A percentile compares a stretch with the other conserved stretches of the same genome.
phyloP scores from a whole-genome alignment of 805 yeast species.

The Suhomyces tanzawaensis region DNA sequence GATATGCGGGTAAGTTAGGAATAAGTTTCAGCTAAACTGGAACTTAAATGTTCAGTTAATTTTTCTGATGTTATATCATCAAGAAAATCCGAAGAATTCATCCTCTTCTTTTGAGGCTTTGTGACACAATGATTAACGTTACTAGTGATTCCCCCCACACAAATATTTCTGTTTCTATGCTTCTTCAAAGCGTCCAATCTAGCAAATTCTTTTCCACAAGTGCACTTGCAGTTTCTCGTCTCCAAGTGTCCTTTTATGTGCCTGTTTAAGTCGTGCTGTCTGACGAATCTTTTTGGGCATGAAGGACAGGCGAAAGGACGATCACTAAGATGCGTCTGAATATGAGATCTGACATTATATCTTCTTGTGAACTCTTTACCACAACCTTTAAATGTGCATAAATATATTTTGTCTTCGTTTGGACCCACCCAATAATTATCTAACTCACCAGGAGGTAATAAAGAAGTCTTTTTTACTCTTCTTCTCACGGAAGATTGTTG shows the following conservation, averaged over 20 bases:
- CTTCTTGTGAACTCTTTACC: slow-evolving; percentile 82
- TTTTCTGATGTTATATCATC: slow-evolving; percentile 5
- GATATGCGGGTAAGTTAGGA: background rate
- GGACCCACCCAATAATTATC: slow-evolving; percentile 84
- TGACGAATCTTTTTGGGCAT: slow-evolving; percentile 84
- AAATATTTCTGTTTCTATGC: slow-evolving; percentile 76
- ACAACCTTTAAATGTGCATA: slow-evolving; percentile 76
- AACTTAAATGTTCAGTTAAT: slow-evolving; percentile 7
- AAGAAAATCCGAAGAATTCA: slow-evolving; percentile 2
- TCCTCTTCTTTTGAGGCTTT: slow-evolving; percentile 20
- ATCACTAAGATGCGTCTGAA: slow-evolving; percentile 94
- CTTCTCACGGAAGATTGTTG: slow-evolving; percentile 48
- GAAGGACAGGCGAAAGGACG: slow-evolving; percentile 81
- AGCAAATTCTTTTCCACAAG: slow-evolving; percentile 92
- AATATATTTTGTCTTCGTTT: slow-evolving; percentile 63
- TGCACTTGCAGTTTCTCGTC: slow-evolving; percentile 64
- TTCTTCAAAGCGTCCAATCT: slow-evolving; percentile 85
- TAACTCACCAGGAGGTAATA: slow-evolving; percentile 85
- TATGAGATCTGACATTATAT: slow-evolving; percentile 91
- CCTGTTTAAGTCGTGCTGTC: slow-evolving; percentile 91
- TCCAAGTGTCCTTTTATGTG: slow-evolving; percentile 85
- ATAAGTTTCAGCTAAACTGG: background rate
- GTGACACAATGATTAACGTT: slow-evolving; percentile 17
- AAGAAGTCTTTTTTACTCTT: slow-evolving; percentile 55
- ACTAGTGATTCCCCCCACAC: slow-evolving; percentile 63